Evolutionary conservation across 2,329 filamentous ascomycete species (phyloP), one percentile per base, ranked within the genome.

Genomic region (Trichoderma sp.): DNA sequence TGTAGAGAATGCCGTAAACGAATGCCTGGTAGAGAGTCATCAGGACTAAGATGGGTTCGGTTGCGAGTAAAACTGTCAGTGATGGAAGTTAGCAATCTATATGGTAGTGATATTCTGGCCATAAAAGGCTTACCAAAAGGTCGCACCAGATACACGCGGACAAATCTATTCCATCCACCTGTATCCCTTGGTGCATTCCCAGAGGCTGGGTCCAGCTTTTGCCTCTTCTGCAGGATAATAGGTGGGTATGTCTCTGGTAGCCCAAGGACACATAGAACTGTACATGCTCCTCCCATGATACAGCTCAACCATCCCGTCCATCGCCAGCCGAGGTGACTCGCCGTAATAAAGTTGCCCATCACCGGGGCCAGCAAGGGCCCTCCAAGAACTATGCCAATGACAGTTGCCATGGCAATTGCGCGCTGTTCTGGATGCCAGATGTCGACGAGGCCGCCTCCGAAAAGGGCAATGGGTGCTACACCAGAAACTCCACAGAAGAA

Each of bases 1-100:
- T 79, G 73, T 86, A 86, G 24, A 86, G 79, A 58, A 82, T 82
- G 56, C 84, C 84, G 72, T 86, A 86, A 26, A 80, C 79, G 72
- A 86, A 85, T 54, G 84, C 83, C 52, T 84, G 81, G 76, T 86
- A 86, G 58, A 68, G 56, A 4, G 66, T 68, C 56, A 68, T 58
- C n/a, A 68, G 66, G 21, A 68, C 58, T 5, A 68, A n/a, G 26
- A 68, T 61, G 18, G 66, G 66, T 16, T 68, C 66, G 1, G 66
- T 68, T 28, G 46, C 66, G 7, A 68, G 66, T 4, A 68, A 18
- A 3, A 68, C 66, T 68, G 18, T 34, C 28, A 26, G 39, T 16
- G 14, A 16, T 4, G 30, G 6, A 16, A 24, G 14, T 60, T 18
- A 58, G 43, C 34, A 66, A 26, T 14, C 30, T 13, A 5, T 18